A percentile compares a stretch with the other conserved stretches of the same genome.
Conservation (phyloP, 345 rosid genomes). For the Gossypium turneri region DNA sequence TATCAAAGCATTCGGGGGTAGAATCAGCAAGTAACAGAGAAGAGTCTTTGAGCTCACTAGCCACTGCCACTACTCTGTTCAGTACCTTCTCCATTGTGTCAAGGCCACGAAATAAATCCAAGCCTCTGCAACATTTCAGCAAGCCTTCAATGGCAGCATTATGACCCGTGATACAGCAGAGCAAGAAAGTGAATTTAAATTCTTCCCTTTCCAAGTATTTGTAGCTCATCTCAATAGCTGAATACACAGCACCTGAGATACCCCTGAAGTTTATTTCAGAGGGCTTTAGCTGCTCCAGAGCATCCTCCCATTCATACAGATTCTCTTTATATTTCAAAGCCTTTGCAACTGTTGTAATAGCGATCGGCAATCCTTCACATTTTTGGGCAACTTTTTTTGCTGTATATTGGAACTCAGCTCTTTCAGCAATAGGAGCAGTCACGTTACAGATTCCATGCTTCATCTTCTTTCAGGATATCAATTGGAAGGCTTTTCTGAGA, state of each 20-base stretch:
- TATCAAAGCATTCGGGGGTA: not conserved
- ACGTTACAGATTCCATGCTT: not conserved
- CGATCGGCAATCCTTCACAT: too few species aligned
- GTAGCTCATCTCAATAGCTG: not conserved
- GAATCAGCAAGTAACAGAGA: not conserved
- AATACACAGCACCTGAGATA: not conserved
- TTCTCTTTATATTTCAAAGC: not conserved
- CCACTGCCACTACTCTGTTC: not conserved
- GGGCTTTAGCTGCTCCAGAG: not conserved
- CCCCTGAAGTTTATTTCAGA: not conserved
- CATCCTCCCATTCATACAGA: not conserved
- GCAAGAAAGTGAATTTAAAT: not conserved
- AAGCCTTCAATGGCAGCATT: not conserved
- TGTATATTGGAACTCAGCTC: not conserved
- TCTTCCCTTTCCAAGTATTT: not conserved
- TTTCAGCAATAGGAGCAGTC: not conserved
- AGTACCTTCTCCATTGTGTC: not conserved
- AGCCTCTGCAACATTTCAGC: not conserved
- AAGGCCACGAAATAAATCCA: not conserved
- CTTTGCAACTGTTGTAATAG: not conserved
- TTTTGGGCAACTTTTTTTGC: conserved; percentile 11
- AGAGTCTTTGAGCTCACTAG: not conserved
- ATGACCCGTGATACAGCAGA: not conserved
- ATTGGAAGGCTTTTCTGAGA: not conserved
- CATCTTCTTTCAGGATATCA: not conserved